phyloP scores from a whole-genome alignment of 805 yeast species.

The Lipomyces sp. region DNA sequence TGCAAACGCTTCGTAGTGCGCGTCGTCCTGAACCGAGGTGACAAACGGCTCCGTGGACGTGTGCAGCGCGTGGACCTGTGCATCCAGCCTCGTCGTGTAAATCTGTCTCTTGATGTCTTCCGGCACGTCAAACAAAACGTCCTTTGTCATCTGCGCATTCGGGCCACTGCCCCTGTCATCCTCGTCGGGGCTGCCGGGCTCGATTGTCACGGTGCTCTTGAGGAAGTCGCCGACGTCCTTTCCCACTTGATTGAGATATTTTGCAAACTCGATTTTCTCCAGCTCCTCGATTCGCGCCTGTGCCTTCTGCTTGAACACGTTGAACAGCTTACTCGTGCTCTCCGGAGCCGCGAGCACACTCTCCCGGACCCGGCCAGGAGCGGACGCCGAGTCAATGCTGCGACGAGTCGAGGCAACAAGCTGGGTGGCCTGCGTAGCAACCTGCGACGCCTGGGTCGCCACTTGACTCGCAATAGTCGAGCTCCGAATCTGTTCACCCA shows the following conservation, averaged over 20 bases:
- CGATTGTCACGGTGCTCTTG: conserved; percentile 40
- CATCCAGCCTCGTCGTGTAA: conserved; percentile 51
- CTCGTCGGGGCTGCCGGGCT: conserved; percentile 23
- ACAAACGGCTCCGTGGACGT: conserved; percentile 49
- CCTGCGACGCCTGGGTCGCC: conserved; percentile 8
- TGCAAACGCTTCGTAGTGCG: conserved; percentile 40
- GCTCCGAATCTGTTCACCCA: conserved; percentile 19
- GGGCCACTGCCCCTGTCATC: background rate
- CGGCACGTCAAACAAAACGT: conserved; percentile 22
- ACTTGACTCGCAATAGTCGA: conserved; percentile 25
- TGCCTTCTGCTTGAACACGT: conserved; percentile 44
- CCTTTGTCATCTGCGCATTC: conserved; percentile 6
- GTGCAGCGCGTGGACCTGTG: conserved; percentile 56
- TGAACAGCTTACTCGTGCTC: conserved; percentile 34
- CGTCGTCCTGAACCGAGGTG: conserved; percentile 35
- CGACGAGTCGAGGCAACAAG: conserved; percentile 11
- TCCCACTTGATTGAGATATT: conserved; percentile 57
- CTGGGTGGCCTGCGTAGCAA: conserved; percentile 7
- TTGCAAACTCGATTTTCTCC: conserved; percentile 73
- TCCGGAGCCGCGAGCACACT: conserved; percentile 18
- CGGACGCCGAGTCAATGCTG: conserved; percentile 10
- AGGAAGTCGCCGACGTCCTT: conserved; percentile 45
- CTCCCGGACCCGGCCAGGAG: conserved; percentile 5
- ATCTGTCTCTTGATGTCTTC: conserved; percentile 28
- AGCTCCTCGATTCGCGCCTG: conserved; percentile 66